A percentile compares a stretch with the other conserved stretches of the same genome.
Conservation (phyloP, 345 rosid genomes). For the Populus alba region DNA sequence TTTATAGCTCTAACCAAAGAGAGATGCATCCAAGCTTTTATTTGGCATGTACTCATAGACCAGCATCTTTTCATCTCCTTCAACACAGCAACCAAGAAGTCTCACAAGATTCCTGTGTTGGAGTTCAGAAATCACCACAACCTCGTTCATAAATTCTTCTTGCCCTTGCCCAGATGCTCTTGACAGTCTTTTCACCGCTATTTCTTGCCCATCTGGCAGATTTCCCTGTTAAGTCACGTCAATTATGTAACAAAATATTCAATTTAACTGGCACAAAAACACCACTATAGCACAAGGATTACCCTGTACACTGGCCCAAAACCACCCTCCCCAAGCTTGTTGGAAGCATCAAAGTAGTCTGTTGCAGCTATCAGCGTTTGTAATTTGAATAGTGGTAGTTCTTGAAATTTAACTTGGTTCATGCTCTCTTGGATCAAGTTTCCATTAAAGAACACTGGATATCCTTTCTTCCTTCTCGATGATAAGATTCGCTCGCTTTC, state of each 20-base stretch:
- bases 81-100: slow-evolving; percentile 35
- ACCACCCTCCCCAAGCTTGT: slow-evolving; percentile 27
- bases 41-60: slow-evolving; percentile 40
- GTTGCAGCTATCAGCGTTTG: slow-evolving; percentile 13
- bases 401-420: slow-evolving; percentile 3
- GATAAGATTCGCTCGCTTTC: neutral
- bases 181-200: slow-evolving; percentile 41
- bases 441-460: neutral
- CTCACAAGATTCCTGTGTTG: slow-evolving; percentile 41
- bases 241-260: neutral
- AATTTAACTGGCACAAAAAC: neutral
- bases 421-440: neutral
- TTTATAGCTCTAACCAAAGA: slow-evolving; percentile 13
- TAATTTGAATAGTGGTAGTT: slow-evolving; percentile 9
- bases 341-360: neutral
- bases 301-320: slow-evolving; percentile 27
- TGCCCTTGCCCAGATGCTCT: slow-evolving; percentile 28
- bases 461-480: neutral
- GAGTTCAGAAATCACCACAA: slow-evolving; percentile 36
- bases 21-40: slow-evolving; percentile 18
- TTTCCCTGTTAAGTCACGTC: slow-evolving; percentile 8
- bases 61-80: slow-evolving; percentile 36
- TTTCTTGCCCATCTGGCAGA: slow-evolving; percentile 27
- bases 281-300: neutral
- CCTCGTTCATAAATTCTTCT: slow-evolving; percentile 42